Evolutionary conservation across 2,329 filamentous ascomycete species (phyloP).

Genomic region (Mycocentrospora acerina): DNA sequence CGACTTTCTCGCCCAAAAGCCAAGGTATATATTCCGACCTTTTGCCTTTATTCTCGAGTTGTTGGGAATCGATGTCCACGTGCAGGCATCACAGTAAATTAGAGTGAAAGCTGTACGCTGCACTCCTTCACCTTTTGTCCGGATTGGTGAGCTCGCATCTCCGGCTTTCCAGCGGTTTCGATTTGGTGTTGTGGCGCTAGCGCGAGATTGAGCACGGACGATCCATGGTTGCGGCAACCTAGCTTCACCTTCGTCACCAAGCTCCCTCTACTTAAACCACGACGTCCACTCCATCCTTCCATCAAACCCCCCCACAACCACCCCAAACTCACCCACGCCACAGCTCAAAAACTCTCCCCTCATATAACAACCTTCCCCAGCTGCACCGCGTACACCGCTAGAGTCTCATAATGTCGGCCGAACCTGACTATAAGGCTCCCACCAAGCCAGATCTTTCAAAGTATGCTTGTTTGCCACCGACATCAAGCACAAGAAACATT

Average conservation of each 20-base stretch:
- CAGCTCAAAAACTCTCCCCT: constrained; percentile 15
- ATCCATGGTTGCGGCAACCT: constrained; percentile 25
- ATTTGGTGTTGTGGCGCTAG: constrained; percentile 30
- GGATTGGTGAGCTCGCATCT: constrained; percentile 15
- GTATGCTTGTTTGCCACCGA: constrained; percentile 33
- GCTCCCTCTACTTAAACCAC: constrained; percentile 39
- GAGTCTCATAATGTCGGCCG: constrained; percentile 49
- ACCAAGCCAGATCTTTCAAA: constrained; percentile 53
- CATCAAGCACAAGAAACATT: constrained; percentile 8
- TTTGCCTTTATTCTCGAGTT: too few species aligned
- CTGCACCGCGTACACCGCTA: constrained; percentile 21
- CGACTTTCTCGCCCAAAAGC: too few species aligned
- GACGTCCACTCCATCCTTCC: constrained; percentile 30
- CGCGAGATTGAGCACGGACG: constrained; percentile 14
- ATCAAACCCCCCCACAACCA: constrained; percentile 29
- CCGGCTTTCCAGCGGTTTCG: constrained; percentile 30
- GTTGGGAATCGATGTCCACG: too few species aligned
- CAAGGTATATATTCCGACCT: too few species aligned
- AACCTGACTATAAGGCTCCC: constrained; percentile 51
- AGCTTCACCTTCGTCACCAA: constrained; percentile 35
- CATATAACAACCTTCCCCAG: constrained; percentile 9
- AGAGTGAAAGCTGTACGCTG: too few species aligned
- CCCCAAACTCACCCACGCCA: constrained; percentile 17
- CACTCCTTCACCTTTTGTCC: too few species aligned
- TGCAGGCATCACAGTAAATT: too few species aligned